These are phyloP conservation scores for Ustilago xerochloae DNA, from an alignment of 1,284 basidiomycete species.

Conservation along the genomic window DNA sequence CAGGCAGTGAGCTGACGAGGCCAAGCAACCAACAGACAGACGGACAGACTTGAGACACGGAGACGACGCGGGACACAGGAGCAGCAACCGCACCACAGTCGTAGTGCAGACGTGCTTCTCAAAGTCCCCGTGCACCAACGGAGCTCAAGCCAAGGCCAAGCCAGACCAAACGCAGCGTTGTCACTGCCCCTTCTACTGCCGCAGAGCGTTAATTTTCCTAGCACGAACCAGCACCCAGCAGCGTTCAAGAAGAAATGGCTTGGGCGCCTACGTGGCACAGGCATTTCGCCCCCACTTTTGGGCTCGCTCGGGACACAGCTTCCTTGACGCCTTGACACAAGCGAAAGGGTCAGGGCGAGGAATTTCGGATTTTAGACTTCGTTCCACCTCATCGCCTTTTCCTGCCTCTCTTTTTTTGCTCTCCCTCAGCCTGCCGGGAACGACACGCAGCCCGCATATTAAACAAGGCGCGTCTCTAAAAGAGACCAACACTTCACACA, in stretches of 20 bases:
- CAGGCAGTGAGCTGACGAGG: no score
- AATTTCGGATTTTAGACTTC: constrained; percentile 19
- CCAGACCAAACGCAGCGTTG: no score
- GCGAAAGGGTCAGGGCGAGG: no score
- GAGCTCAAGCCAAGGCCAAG: not conserved
- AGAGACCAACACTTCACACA: constrained; percentile 6
- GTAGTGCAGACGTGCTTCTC: not conserved
- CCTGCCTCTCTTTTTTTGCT: not conserved
- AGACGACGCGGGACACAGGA: no score
- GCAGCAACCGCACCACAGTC: no score
- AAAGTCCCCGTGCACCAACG: constrained; percentile 2
- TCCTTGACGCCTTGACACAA: not conserved
- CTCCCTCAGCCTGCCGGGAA: not conserved
- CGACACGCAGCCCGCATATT: not conserved
- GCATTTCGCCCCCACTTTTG: not conserved
- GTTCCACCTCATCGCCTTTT: constrained; percentile 8
- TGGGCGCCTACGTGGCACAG: constrained; percentile 13
- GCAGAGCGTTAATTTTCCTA: no score
- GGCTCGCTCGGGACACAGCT: no score
- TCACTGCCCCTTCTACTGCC: no score
- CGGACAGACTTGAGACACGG: no score
- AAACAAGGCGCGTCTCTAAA: not conserved
- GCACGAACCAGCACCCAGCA: not conserved
- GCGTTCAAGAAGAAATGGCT: constrained; percentile 3
- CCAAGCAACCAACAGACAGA: not conserved